Conservation (phyloP, 345 rosid species). For the Raphanus sativus region DNA sequence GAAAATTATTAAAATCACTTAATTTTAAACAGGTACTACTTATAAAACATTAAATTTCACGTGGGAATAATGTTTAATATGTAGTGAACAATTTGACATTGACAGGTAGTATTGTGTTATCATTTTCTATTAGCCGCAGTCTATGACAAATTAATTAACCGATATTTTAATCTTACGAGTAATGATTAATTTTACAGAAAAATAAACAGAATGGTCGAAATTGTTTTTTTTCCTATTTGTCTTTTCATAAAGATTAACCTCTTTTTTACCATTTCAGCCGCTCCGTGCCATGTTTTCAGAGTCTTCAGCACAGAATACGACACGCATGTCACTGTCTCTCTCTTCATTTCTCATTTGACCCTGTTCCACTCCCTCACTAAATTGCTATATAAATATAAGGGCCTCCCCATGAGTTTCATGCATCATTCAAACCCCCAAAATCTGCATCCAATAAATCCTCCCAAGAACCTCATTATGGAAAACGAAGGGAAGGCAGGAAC, state of each 20-base stretch:
- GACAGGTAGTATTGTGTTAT: not conserved
- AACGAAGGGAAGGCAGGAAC: conserved; percentile 30
- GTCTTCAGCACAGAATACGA: conserved; percentile 61
- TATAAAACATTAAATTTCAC: not conserved
- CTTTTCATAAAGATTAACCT: conserved; percentile 24
- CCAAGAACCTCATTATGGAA: conserved; percentile 22
- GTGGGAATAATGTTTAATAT: not conserved
- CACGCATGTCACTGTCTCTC: conserved; percentile 63
- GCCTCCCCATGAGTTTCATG: conserved; percentile 6
- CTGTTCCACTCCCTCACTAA: conserved; percentile 27
- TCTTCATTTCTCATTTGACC: conserved; percentile 24
- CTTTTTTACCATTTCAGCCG: conserved; percentile 47
- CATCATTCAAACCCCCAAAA: not conserved
- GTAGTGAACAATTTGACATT: not conserved
- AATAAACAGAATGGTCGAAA: conserved; percentile 15
- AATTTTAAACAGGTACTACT: not conserved
- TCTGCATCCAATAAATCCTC: not conserved
- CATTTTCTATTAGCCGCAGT: not conserved
- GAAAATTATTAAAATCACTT: not conserved
- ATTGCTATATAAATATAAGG: conserved; percentile 20
- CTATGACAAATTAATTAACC: not conserved
- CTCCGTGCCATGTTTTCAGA: conserved; percentile 93
- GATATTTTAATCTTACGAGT: not conserved
- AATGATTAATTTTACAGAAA: not conserved
- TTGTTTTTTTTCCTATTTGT: not conserved